phyloP scores from a whole-genome alignment of 164 flowering plant genomes.

The Buxus sempervirens region DNA sequence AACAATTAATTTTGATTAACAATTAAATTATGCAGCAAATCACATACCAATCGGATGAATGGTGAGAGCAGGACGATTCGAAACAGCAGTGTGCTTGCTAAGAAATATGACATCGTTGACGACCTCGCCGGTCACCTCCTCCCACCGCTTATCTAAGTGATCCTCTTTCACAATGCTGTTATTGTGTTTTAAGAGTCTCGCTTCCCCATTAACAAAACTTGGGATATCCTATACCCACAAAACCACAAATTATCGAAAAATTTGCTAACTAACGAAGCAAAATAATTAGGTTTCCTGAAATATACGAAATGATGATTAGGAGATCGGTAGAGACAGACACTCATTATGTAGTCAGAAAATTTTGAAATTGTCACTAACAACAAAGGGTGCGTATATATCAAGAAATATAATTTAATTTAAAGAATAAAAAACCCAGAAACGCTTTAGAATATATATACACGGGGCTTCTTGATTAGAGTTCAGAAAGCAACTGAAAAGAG shows the following conservation, averaged over 20 bases:
- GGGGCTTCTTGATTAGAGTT: no score
- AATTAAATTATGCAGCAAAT: not conserved
- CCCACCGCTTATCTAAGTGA: constrained; percentile 78
- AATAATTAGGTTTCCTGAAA: not conserved
- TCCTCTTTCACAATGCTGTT: constrained; percentile 69
- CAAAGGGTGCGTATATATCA: no score
- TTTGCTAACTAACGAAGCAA: not conserved
- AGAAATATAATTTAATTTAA: no score
- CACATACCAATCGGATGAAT: constrained; percentile 83
- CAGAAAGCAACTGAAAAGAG: no score
- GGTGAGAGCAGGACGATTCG: constrained; percentile 85
- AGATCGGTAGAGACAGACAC: not conserved
- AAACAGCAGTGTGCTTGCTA: constrained; percentile 78
- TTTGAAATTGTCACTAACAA: no score
- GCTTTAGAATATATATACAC: no score
- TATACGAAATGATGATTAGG: no score
- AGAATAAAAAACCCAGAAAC: no score
- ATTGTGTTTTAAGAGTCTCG: constrained; percentile 63
- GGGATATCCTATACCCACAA: constrained; percentile 35
- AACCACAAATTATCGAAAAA: not conserved
- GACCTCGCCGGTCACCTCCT: constrained; percentile 60
- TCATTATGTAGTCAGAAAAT: no score
- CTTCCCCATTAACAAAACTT: constrained; percentile 51
- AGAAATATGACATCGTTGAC: constrained; percentile 79
- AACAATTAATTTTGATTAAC: no score